Conservation (phyloP, 2,329 filamentous ascomycete species). For the Chrysoporthe deuterocubensis region DNA sequence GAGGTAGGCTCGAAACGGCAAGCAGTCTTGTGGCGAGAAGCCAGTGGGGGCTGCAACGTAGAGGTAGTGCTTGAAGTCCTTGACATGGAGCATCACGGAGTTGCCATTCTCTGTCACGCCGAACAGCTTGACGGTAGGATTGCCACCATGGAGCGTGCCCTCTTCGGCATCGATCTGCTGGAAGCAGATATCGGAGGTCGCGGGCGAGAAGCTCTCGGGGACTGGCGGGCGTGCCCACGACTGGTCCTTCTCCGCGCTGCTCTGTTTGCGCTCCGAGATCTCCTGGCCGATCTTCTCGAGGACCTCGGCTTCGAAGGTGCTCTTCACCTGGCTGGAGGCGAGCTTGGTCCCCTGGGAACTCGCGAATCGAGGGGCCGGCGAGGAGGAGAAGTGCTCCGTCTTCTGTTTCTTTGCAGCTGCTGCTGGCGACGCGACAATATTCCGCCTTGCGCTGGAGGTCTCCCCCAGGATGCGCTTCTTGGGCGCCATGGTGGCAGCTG, state of each 20-base stretch:
- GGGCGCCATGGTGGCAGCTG: slow-evolving; percentile 54
- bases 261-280: slow-evolving; percentile 81
- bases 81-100: slow-evolving; percentile 93
- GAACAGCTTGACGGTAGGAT: slow-evolving; percentile 84
- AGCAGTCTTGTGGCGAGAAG: slow-evolving; percentile 79
- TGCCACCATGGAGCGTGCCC: slow-evolving; percentile 77
- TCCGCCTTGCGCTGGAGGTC: slow-evolving; percentile 65
- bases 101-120: slow-evolving; percentile 84
- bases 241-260: slow-evolving; percentile 91
- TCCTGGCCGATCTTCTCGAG: slow-evolving; percentile 96
- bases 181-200: slow-evolving; percentile 76
- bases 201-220: slow-evolving; percentile 55
- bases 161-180: slow-evolving; percentile 97
- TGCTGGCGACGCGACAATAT: slow-evolving; percentile 59
- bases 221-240: slow-evolving; percentile 73
- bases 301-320: slow-evolving; percentile 90
- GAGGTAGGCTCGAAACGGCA: slow-evolving; percentile 77
- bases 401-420: slow-evolving; percentile 76
- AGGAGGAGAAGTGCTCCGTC: slow-evolving; percentile 66
- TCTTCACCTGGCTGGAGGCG: slow-evolving; percentile 81
- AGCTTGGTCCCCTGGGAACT: slow-evolving; percentile 68
- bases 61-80: slow-evolving; percentile 93
- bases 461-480: slow-evolving; percentile 77
- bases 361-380: slow-evolving; percentile 60
- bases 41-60: slow-evolving; percentile 86